Base-by-base conservation (phyloP, 495 filamentous ascomycete species). In the Neurospora sp. region DNA sequence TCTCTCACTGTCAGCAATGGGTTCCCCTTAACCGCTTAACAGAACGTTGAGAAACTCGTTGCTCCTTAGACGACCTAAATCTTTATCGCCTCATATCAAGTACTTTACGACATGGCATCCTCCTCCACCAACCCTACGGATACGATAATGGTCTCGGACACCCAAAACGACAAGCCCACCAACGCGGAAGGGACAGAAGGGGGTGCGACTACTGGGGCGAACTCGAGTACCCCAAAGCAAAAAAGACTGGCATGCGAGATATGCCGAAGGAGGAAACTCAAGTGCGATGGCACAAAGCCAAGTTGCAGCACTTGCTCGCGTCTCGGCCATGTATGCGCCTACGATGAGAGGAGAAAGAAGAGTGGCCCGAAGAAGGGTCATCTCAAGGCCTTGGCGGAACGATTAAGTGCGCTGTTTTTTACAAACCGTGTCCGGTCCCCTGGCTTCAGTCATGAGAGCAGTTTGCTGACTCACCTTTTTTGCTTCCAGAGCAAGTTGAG, bases 201-300 rank as follows among this genome's bases (percentile, higher is more conserved):
- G 9, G 74, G 77, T 31, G 74, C 79, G 17, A 78, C 78, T 44
- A 82, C 84, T 69, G 86, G 84, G 59, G 89, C 87, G 72, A 89
- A 90, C 77, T 85, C 81, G 53, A 88, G 85, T 71, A 85, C 93
- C 20, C 92, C 94, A 38, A 94, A 94, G 76, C 90, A 91, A 31
- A 98, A 98, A 85, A 88, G 96, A 76, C 93, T 98, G 74, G 96
- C 96, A n/a, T 99, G 96, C 80, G 92, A 97, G 71, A 89, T 99
- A 65, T 99, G 96, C 78, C 87, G 96, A 76, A 96, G 94, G 80
- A 88, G 96, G 77, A 99, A 99, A 79, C 84, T 99, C 69, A 91
- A 92, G 75, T 93, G 92, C 79, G 90, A 93, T 76, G 91, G 91
- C 71, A 79, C 83, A 59, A 89, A 90, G 73, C 96, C 96, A 14